Evolutionary conservation across 495 filamentous ascomycete species (phyloP), one percentile per base, ranked within the genome.

Genomic region (Chaetomium tenue): DNA sequence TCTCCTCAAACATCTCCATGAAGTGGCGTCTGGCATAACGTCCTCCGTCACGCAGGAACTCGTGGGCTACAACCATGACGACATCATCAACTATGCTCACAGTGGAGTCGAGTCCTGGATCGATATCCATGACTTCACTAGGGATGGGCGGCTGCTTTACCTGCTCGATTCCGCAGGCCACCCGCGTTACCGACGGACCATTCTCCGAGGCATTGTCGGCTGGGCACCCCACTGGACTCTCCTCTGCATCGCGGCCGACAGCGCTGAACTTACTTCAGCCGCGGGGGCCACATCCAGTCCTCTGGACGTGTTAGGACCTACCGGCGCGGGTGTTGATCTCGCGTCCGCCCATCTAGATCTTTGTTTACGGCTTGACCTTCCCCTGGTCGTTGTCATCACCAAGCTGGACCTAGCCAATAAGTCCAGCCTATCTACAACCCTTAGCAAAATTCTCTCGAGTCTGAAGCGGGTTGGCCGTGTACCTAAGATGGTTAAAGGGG

Each of bases 211-310:
- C 0, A 78, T 98, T n/a, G 80, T 98, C 53, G 92, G 93, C 58
- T 98, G 94, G 92, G 91, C 91, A 23, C 94, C 94, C 23, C 93
- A 98, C 72, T 97, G 92, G 86, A 92, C 91, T 8, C 71, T 95
- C 51, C 83, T 97, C 13, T 95, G 95, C 69, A 87, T 97, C 61
- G 87, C 93, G 23, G 92, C 91, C 25, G 91, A 93, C 70, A 87
- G 89, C 65, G 84, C 88, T 44, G 76, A 81, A 22, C 71, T 75
- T 5, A 72, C 74, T 30, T 74, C 77, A 0, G 47, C 59, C 8
- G 51, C 70, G 23, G 79, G 78, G 0, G 70, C 75, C 25, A 79
- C 79, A 16, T 72, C 78, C 18, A 74, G 74, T 44, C 76, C 84
- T 1, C 68, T 78, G 42, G 83, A 87, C 47, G 75, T 78, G 8